These are phyloP conservation scores for Dactylellina leptospora DNA, from an alignment of 2,329 filamentous ascomycete species.

Conservation along the genomic window DNA sequence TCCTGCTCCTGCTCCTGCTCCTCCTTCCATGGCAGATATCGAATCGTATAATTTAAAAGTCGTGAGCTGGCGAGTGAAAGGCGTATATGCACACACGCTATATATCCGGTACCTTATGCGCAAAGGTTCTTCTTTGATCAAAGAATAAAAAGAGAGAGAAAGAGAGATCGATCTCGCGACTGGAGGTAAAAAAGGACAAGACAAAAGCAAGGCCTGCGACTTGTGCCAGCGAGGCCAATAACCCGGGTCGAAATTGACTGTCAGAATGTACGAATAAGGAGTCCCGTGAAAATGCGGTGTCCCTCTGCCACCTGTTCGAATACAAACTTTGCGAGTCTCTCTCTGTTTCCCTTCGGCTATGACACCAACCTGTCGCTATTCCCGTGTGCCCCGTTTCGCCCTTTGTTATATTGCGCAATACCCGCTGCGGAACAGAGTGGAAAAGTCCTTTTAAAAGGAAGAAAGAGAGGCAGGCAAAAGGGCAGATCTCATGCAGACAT, in stretches of 20 bases:
- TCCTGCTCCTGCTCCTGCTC: neutral
- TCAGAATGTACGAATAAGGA: conserved; percentile 37
- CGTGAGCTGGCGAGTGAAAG: too few species aligned
- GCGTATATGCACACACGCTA: too few species aligned
- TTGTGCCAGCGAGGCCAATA: conserved; percentile 14
- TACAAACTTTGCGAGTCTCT: conserved; percentile 11
- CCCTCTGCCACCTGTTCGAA: conserved; percentile 40
- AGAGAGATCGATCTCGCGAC: conserved; percentile 15
- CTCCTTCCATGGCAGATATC: neutral
- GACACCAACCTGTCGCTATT: conserved; percentile 53
- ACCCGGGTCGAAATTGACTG: neutral
- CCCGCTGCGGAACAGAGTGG: conserved; percentile 34
- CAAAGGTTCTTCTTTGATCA: neutral
- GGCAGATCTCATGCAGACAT: conserved; percentile 44
- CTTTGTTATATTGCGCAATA: conserved; percentile 53
- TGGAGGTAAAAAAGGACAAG: conserved; percentile 2
- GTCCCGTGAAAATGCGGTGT: conserved; percentile 47
- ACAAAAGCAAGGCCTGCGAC: neutral
- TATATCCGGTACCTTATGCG: neutral
- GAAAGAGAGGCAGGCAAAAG: conserved; percentile 5
- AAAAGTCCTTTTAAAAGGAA: neutral
- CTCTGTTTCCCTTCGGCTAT: conserved; percentile 41
- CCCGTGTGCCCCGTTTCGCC: conserved; percentile 43
- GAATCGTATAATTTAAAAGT: neutral
- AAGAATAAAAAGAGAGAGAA: neutral